Conservation (phyloP, 225 moss, liverwort and hornwort species). For the Takakia lepidozioides region DNA sequence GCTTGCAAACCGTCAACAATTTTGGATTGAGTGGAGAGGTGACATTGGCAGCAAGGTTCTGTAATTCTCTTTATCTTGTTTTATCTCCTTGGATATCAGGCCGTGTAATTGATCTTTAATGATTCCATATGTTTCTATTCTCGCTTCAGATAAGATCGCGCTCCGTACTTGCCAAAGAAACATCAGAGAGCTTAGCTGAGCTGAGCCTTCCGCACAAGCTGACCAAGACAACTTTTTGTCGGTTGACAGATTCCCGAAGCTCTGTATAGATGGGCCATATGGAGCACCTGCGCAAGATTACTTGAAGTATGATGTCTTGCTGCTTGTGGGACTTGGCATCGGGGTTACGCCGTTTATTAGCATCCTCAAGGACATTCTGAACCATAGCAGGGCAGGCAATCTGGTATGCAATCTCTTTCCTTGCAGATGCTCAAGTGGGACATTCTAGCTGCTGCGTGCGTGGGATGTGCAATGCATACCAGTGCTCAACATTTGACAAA, state of each 20-base stretch:
- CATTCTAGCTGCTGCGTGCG: too few species aligned
- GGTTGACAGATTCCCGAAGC: constrained; percentile 60
- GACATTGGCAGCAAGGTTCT: constrained; percentile 61
- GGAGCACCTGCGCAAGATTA: constrained; percentile 96
- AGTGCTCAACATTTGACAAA: too few species aligned
- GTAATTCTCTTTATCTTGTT: background rate
- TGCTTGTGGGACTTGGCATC: constrained; percentile 93
- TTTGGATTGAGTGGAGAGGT: constrained; percentile 85
- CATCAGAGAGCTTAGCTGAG: background rate
- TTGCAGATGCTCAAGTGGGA: too few species aligned
- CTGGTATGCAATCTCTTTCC: constrained; percentile 6
- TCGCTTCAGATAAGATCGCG: too few species aligned
- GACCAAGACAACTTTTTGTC: constrained; percentile 10
- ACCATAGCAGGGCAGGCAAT: constrained; percentile 35
- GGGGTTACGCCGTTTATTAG: constrained; percentile 99
- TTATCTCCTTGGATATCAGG: background rate
- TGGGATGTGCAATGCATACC: too few species aligned
- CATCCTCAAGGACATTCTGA: constrained; percentile 85
- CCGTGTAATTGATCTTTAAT: too few species aligned
- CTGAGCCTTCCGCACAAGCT: too few species aligned
- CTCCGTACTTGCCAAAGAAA: too few species aligned
- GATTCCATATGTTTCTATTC: too few species aligned
- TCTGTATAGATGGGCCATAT: constrained; percentile 89
- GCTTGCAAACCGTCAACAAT: constrained; percentile 73
- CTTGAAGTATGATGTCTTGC: constrained; percentile 77